phyloP scores from a whole-genome alignment of 2,329 filamentous ascomycete species.

The Sporothrix sp. region DNA sequence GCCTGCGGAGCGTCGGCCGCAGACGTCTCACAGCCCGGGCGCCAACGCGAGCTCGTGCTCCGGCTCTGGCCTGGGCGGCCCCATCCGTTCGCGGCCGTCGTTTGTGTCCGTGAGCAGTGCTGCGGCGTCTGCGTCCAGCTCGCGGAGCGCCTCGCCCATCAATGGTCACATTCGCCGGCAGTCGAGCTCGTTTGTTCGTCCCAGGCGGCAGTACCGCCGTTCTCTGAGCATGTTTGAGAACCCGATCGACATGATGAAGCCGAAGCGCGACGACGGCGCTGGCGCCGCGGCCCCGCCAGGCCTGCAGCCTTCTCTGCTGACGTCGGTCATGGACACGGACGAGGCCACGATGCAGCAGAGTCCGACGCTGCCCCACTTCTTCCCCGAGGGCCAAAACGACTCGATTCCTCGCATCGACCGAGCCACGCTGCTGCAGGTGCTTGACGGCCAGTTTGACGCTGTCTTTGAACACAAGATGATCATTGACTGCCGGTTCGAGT shows the following conservation, averaged over 20 bases:
- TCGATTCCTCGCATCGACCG: slow-evolving; percentile 79
- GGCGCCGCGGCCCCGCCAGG: slow-evolving; percentile 24
- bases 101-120: slow-evolving; percentile 48
- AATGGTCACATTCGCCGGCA: slow-evolving; percentile 55
- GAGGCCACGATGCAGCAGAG: slow-evolving; percentile 44
- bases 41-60: slow-evolving; percentile 30
- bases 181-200: slow-evolving; percentile 62
- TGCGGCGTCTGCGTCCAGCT: slow-evolving; percentile 21
- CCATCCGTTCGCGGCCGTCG: slow-evolving; percentile 54
- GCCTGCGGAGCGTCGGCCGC: slow-evolving; percentile 45
- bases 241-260: slow-evolving; percentile 76
- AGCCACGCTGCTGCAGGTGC: slow-evolving; percentile 71
- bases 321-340: slow-evolving; percentile 77
- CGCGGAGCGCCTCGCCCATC: slow-evolving; percentile 67
- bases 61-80: slow-evolving; percentile 38
- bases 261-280: slow-evolving; percentile 52
- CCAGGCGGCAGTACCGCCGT: slow-evolving; percentile 79
- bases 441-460: slow-evolving; percentile 73
- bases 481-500: slow-evolving; percentile 96
- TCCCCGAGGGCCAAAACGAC: slow-evolving; percentile 69
- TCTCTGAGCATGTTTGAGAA: slow-evolving; percentile 98
- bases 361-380: slow-evolving; percentile 74
- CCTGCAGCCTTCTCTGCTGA: slow-evolving; percentile 44
- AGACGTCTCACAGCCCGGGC: slow-evolving; percentile 48
- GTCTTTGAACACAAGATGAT: slow-evolving; percentile 74